These are phyloP conservation scores for Rhodotorula taiwanensis DNA, from an alignment of 768 basidiomycete genomes.

Conservation along the genomic window DNA sequence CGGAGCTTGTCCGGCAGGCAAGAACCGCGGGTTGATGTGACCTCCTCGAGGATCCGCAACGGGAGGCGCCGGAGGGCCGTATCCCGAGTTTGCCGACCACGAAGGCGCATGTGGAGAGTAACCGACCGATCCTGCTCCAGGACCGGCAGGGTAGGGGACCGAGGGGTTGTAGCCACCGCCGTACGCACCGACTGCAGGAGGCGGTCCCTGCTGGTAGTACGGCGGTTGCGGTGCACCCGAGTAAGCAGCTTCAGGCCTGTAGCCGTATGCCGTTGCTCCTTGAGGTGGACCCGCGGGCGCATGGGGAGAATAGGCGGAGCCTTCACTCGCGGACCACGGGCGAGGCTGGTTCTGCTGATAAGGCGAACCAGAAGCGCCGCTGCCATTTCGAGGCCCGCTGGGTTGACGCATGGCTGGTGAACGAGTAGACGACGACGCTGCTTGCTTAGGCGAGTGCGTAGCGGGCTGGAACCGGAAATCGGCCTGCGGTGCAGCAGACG, in stretches of 20 bases:
- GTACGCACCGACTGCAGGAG: background rate
- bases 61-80: background rate
- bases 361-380: background rate
- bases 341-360: background rate
- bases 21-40: conserved; percentile 32
- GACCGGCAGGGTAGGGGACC: background rate
- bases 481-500: background rate
- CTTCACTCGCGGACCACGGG: background rate
- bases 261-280: background rate
- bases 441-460: background rate
- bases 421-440: background rate
- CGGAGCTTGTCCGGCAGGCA: conserved; percentile 5
- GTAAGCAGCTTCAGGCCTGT: too few relatives aligned
- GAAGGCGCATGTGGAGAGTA: conserved; percentile 10
- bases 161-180: background rate
- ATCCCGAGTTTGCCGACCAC: background rate
- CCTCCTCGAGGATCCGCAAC: conserved; percentile 11
- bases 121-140: background rate
- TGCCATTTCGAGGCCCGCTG: background rate
- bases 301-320: background rate
- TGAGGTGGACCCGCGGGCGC: background rate
- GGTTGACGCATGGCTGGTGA: conserved; percentile 1
- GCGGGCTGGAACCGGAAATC: too few relatives aligned
- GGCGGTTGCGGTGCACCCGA: background rate
- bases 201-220: background rate